Percentiles rank a stretch among this genome's conserved stretches.
Evolutionary conservation across 148 eudicot genomes (phyloP).

Genomic region (Hydrangea macrophylla): DNA sequence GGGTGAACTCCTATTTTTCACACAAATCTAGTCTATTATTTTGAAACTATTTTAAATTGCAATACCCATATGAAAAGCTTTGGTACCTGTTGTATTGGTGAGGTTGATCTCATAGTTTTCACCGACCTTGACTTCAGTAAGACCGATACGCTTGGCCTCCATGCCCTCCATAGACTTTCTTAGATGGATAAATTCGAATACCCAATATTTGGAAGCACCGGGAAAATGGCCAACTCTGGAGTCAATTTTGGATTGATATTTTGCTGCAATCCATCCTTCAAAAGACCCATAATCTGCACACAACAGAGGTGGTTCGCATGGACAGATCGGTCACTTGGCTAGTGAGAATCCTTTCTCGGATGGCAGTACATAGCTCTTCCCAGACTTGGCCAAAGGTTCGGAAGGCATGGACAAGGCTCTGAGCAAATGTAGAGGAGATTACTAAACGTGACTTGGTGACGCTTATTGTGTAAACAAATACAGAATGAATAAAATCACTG

Average conservation of each 20-base stretch:
- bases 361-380: too few relatives aligned
- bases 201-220: constrained; percentile 66
- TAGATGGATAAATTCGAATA: constrained; percentile 75
- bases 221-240: constrained; percentile 65
- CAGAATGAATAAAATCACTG: too few relatives aligned
- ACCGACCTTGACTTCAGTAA: constrained; percentile 64
- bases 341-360: constrained; percentile 37
- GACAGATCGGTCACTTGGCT: constrained; percentile 35
- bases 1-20: too few relatives aligned
- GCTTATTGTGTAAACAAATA: too few relatives aligned
- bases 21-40: too few relatives aligned
- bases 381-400: constrained; percentile 51
- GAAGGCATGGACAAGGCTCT: constrained; percentile 69
- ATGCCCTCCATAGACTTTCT: constrained; percentile 16
- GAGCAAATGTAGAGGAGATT: constrained; percentile 79
- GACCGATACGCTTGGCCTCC: constrained; percentile 49
- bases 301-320: constrained; percentile 49
- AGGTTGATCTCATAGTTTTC: constrained; percentile 72
- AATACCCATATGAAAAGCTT: too few relatives aligned
- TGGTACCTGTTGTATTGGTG: constrained; percentile 78
- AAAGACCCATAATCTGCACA: constrained; percentile 85
- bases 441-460: too few relatives aligned
- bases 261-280: constrained; percentile 81
- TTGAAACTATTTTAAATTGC: too few relatives aligned
- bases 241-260: constrained; percentile 61